Percentiles rank a stretch among this genome's conserved stretches.
Evolutionary conservation across 2,329 filamentous ascomycete genomes (phyloP).

Genomic region (Blastomyces silverae): DNA sequence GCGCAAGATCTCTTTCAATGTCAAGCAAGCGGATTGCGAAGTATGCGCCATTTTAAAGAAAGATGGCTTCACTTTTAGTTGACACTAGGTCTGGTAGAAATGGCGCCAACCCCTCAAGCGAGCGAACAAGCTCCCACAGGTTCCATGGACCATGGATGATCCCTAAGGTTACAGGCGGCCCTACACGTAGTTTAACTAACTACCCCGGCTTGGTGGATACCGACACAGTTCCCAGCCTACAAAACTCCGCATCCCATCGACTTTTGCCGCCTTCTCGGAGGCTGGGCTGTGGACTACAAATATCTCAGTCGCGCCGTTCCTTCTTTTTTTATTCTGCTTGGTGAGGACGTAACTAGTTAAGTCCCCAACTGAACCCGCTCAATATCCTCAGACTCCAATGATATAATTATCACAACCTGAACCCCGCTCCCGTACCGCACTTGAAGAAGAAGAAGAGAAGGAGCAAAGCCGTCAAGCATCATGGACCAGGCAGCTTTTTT

Average conservation of each 20-base stretch:
- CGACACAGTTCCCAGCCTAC: too few relatives aligned
- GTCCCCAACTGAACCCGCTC: background rate
- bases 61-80: background rate
- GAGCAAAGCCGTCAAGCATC: background rate
- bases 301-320: background rate
- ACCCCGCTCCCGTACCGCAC: background rate
- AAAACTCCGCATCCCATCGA: background rate
- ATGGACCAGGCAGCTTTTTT: background rate
- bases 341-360: background rate
- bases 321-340: background rate
- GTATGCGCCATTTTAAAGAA: background rate
- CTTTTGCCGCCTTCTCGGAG: background rate
- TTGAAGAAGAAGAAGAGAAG: background rate
- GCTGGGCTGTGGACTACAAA: background rate
- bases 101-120: background rate
- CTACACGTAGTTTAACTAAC: too few relatives aligned
- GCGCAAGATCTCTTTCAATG: background rate
- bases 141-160: too few relatives aligned
- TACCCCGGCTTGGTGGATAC: too few relatives aligned
- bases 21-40: too few relatives aligned
- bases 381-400: background rate
- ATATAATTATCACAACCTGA: background rate
- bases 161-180: too few relatives aligned
- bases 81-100: too few relatives aligned
- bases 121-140: too few relatives aligned